These are phyloP conservation scores for Russula earlei DNA, from an alignment of 768 basidiomycete species.

Conservation along the genomic window DNA sequence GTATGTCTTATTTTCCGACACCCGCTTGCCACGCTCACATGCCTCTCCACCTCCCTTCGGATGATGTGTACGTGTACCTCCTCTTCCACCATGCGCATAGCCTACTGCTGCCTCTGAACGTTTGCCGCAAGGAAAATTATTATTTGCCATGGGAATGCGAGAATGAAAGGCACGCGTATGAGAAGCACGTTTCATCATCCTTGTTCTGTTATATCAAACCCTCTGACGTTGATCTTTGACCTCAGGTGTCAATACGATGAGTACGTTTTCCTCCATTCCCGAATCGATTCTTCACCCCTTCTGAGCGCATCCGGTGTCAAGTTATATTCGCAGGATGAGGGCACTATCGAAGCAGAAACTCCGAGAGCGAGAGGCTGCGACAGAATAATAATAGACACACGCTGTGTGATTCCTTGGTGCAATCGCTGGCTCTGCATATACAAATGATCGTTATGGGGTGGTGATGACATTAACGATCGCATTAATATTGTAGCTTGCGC, in stretches of 20 bases:
- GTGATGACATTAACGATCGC: neutral
- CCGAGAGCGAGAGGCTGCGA: slow-evolving; percentile 32
- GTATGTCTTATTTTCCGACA: slow-evolving; percentile 38
- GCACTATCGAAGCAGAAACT: slow-evolving; percentile 64
- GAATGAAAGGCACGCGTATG: slow-evolving; percentile 76
- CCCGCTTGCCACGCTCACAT: neutral
- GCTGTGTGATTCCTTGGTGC: neutral
- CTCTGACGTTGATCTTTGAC: neutral
- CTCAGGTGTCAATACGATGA: slow-evolving; percentile 90
- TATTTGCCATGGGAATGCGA: slow-evolving; percentile 94
- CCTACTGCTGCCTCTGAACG: slow-evolving; percentile 77
- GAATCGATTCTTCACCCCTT: neutral
- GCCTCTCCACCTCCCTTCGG: neutral
- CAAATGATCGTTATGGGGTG: neutral
- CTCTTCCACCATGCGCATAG: slow-evolving; percentile 31
- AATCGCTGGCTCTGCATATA: neutral
- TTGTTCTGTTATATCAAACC: neutral
- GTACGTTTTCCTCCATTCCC: slow-evolving; percentile 31
- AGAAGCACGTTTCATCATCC: slow-evolving; percentile 48
- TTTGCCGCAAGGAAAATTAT: slow-evolving; percentile 66
- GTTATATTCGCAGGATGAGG: slow-evolving; percentile 86
- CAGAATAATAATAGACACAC: slow-evolving; percentile 22
- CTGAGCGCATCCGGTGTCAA: slow-evolving; percentile 25
- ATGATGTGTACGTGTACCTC: neutral
- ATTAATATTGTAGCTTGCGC: neutral